Base-by-base conservation (phyloP, 345 rosid species). In the Citrus inodora region DNA sequence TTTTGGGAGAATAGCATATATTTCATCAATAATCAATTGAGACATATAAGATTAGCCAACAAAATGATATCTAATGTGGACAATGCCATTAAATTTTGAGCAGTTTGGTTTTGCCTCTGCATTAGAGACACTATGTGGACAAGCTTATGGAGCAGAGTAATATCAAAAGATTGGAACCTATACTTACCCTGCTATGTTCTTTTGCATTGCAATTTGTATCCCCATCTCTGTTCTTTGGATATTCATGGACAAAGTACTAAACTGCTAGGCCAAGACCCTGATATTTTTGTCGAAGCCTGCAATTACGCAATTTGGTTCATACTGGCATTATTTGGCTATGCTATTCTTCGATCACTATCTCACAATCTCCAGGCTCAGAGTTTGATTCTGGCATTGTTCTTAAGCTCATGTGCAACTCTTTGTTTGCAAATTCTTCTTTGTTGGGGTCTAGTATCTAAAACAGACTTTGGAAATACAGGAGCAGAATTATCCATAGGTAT, bases 81-180 rank as follows among this genome's bases (percentile, higher is more conserved):
- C 48, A 42, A 10, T 42, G 0, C 14, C 4, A 13, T 64, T 22
- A 30, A 0, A 16, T 56, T n/a, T 21, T 59, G 70, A 53, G 78
- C 80, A 87, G 89, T 73, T 77, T 51, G 95, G 92, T 37, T 46
- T 91, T 79, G 80, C 86, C 33, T 87, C 92, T 78, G 95, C 86
- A 13, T 63, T 88, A 53, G 95, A 91, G 63, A 91, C 95, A 59
- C 72, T 88, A 1, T 87, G 91, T 69, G 93, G 93, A 22, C 92
- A 90, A 85, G 92, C 92, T 25, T 84, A 85, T 78, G 95, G 93
- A 79, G 93, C 93, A 60, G 63, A 80, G 56, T 89, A 88, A 80
- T 87, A 79, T 65, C 81, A 78, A 40, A 87, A 80, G 69, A 77
- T 92, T 16, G 80, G 87, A 78, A 65, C 79, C 32, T 88, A 87